These are phyloP conservation scores for Lanzia echinophila DNA, from an alignment of 2,329 filamentous ascomycete genomes.

Conservation along the genomic window DNA sequence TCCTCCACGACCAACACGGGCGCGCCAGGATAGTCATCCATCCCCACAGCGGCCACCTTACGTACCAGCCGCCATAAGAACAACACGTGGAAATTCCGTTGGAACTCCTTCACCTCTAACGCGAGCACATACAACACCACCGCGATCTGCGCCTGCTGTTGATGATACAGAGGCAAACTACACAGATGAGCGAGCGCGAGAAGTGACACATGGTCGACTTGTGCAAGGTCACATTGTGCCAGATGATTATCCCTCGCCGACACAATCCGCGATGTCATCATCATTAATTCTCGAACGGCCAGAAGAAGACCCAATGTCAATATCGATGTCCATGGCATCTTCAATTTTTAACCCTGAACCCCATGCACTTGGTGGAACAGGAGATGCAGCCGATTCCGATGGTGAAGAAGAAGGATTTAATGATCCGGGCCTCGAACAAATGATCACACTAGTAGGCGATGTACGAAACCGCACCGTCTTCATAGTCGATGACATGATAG, in stretches of 20 bases:
- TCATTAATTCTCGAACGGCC: conserved; percentile 43
- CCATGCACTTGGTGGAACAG: conserved; percentile 70
- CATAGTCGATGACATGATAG: conserved; percentile 98
- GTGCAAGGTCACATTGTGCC: conserved; percentile 94
- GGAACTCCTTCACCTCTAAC: conserved; percentile 18
- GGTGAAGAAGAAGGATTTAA: conserved; percentile 89
- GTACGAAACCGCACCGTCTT: conserved; percentile 84
- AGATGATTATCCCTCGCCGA: conserved; percentile 80
- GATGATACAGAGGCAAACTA: conserved; percentile 26
- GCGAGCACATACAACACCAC: conserved; percentile 15
- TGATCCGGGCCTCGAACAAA: conserved; percentile 78
- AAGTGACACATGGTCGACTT: conserved; percentile 86
- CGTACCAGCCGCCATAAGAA: conserved; percentile 21
- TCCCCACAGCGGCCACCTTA: conserved; percentile 20
- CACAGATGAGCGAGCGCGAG: conserved; percentile 68
- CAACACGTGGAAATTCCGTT: conserved; percentile 11
- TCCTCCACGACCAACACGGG: conserved; percentile 16
- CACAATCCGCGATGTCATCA: conserved; percentile 60
- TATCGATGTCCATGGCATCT: conserved; percentile 64
- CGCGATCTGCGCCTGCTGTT: conserved; percentile 21
- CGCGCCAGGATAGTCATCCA: conserved; percentile 21
- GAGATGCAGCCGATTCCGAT: conserved; percentile 78
- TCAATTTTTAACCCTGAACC: conserved; percentile 67
- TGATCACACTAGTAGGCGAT: conserved; percentile 95
- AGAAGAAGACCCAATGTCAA: conserved; percentile 72